phyloP scores from a whole-genome alignment of 495 filamentous ascomycete species.

The Evernia prunastri region DNA sequence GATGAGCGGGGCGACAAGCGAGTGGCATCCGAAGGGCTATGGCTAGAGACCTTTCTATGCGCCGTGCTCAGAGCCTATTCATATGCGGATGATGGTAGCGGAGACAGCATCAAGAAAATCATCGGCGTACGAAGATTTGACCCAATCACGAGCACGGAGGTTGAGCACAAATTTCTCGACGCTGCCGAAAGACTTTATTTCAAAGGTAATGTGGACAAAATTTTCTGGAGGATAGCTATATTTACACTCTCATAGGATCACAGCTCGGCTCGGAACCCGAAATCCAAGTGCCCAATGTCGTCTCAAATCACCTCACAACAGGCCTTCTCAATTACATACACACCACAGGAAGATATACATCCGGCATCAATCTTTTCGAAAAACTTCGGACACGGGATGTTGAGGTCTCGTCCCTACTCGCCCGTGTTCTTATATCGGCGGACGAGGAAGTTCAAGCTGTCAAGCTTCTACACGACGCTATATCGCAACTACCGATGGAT shows the following conservation, averaged over 20 bases:
- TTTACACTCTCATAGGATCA: constrained; percentile 55
- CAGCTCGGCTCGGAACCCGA: constrained; percentile 95
- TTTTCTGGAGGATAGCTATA: neutral
- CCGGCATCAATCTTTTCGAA: constrained; percentile 95
- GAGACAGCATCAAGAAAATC: constrained; percentile 87
- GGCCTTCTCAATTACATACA: constrained; percentile 95
- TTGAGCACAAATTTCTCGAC: constrained; percentile 92
- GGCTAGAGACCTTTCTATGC: constrained; percentile 96
- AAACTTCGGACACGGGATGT: constrained; percentile 86
- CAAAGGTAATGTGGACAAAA: constrained; percentile 51
- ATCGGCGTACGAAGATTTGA: constrained; percentile 93
- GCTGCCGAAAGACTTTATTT: constrained; percentile 95
- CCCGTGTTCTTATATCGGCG: constrained; percentile 81
- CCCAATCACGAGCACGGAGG: constrained; percentile 92
- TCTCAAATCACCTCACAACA: constrained; percentile 89
- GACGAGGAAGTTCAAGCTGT: constrained; percentile 96
- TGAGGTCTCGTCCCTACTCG: constrained; percentile 87
- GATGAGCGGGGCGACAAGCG: constrained; percentile 93
- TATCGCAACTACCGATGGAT: constrained; percentile 91
- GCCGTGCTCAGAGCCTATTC: constrained; percentile 88
- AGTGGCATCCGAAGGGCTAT: constrained; percentile 83
- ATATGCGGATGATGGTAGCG: constrained; percentile 90
- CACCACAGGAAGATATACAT: constrained; percentile 89
- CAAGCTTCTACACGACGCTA: constrained; percentile 74
- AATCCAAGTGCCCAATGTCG: constrained; percentile 93